Evolutionary conservation across 2,329 filamentous ascomycete genomes (phyloP).

Genomic region (Colletotrichum aenigma): DNA sequence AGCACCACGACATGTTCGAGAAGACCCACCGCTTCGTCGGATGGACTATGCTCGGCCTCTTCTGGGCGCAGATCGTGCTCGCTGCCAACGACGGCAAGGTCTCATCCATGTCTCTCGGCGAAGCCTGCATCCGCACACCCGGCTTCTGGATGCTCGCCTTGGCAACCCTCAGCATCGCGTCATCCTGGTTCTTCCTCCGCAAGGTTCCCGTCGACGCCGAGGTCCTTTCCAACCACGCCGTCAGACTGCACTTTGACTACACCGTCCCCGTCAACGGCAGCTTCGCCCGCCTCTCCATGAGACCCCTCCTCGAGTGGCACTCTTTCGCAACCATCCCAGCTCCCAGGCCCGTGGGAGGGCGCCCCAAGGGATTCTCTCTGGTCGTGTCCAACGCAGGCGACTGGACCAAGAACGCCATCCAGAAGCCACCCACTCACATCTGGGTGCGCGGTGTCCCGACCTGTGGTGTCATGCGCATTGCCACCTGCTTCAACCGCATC

Average conservation of each 20-base stretch:
- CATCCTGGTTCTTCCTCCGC: slow-evolving; percentile 76
- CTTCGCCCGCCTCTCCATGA: slow-evolving; percentile 59
- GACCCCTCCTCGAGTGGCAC: slow-evolving; percentile 74
- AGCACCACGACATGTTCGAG: slow-evolving; percentile 46
- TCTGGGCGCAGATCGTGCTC: slow-evolving; percentile 65
- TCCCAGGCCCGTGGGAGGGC: slow-evolving; percentile 27
- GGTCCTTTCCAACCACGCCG: slow-evolving; percentile 72
- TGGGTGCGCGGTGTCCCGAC: slow-evolving; percentile 73
- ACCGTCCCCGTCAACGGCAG: slow-evolving; percentile 53
- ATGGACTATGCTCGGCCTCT: slow-evolving; percentile 61
- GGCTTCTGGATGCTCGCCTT: slow-evolving; percentile 70
- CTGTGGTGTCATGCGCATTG: slow-evolving; percentile 70
- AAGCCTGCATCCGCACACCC: slow-evolving; percentile 41
- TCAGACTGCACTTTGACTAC: slow-evolving; percentile 73
- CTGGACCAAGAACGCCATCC: slow-evolving; percentile 72
- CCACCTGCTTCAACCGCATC: slow-evolving; percentile 67
- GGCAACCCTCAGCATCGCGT: slow-evolving; percentile 68
- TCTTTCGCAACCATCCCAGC: slow-evolving; percentile 76
- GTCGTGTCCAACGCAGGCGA: slow-evolving; percentile 78
- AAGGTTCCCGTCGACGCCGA: slow-evolving; percentile 70
- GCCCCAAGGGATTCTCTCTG: slow-evolving; percentile 62
- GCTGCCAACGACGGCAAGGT: slow-evolving; percentile 53
- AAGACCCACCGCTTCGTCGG: slow-evolving; percentile 45
- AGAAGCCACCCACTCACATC: slow-evolving; percentile 61
- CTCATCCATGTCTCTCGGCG: slow-evolving; percentile 36